phyloP scores from a whole-genome alignment of 495 filamentous ascomycete genomes.

The Sordaria brevicollis region DNA sequence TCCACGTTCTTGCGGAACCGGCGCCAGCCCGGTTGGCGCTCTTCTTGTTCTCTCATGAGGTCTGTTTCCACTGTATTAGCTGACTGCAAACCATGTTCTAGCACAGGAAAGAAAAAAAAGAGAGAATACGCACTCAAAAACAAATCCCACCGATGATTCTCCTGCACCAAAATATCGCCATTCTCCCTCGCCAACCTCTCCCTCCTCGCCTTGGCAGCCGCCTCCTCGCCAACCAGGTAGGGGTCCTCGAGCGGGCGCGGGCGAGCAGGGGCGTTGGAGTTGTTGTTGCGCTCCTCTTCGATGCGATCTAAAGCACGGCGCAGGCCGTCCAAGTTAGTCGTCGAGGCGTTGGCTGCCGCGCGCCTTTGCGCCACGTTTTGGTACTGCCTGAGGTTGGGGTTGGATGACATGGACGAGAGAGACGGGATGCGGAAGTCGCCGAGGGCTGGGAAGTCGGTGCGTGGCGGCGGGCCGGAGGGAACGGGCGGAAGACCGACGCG shows the following conservation, averaged over 20 bases:
- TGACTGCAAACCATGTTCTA: too few species aligned
- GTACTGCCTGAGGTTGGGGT: conserved; percentile 39
- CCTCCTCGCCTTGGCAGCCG: conserved; percentile 29
- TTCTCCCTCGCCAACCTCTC: conserved; percentile 37
- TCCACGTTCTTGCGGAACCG: conserved; percentile 29
- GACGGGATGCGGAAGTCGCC: conserved; percentile 33
- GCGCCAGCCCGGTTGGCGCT: conserved; percentile 37
- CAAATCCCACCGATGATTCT: conserved; percentile 41
- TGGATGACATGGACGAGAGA: conserved; percentile 29
- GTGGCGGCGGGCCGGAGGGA: conserved; percentile 9
- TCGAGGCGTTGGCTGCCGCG: conserved; percentile 18
- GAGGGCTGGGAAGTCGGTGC: conserved; percentile 6
- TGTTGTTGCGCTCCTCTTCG: conserved; percentile 19
- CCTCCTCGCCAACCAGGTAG: conserved; percentile 42
- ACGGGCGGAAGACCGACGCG: conserved; percentile 13
- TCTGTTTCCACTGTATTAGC: conserved; percentile 10
- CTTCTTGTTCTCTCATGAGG: conserved; percentile 38
- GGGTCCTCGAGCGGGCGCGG: conserved; percentile 42
- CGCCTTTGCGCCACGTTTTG: conserved; percentile 39
- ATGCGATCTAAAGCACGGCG: conserved; percentile 22
- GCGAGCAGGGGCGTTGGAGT: not conserved
- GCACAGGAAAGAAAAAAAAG: conserved; percentile 1
- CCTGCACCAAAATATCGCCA: conserved; percentile 31
- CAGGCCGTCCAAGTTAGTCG: conserved; percentile 11
- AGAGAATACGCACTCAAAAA: conserved; percentile 30